Base-by-base conservation (phyloP, 352 stramenopile species). In the Pelagophyceae sp. region DNA sequence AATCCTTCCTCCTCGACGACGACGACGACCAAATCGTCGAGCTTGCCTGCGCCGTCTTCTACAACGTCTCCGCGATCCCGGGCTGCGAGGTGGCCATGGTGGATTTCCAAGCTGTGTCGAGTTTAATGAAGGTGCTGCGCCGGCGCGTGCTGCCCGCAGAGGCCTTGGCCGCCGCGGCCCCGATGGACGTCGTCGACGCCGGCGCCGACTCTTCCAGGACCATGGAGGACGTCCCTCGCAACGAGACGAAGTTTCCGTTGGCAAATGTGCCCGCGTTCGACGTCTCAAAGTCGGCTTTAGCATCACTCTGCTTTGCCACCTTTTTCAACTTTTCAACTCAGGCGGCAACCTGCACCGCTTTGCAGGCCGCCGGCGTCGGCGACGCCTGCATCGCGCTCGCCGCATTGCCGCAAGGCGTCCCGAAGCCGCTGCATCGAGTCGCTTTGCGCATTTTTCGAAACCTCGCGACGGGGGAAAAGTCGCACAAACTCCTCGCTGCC, bases 11-110 rank as follows among this genome's bases (percentile, higher is more conserved):
- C 76, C 63, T 79, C 45, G 76, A 77, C 17, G 31, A 23, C 11
- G 65, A 65, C 25, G 60, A 79, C n/a, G 63, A 79, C 60, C 37
- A 76, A 23, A 76, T 76, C 63, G 29, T 67, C 58, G 75, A 79
- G 50, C 61, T 79, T 23, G 72, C 72, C 35, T 79, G 75, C 0
- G 50, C 51, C 75, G 75, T 79, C n/a, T 64, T 76, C 32, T 79
- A 79, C 75, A 79, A 79, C 75, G 29, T 79, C 37, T 75, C 51
- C 25, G 40, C 61, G 64, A 31, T 40, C 19, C 61, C 61, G 29
- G 61, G 61, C 2, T 71, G 61, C 61, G 61, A 71, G 19, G 61
- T 38, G 5, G 61, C 61, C 15, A 45, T 71, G 61, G 61, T 71
- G n/a, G 61, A 38, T 31, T 71, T 32, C 61, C 61, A 71, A 31